These are phyloP conservation scores for Grigorovia humatica DNA, from an alignment of 805 yeast genomes.

Conservation along the genomic window DNA sequence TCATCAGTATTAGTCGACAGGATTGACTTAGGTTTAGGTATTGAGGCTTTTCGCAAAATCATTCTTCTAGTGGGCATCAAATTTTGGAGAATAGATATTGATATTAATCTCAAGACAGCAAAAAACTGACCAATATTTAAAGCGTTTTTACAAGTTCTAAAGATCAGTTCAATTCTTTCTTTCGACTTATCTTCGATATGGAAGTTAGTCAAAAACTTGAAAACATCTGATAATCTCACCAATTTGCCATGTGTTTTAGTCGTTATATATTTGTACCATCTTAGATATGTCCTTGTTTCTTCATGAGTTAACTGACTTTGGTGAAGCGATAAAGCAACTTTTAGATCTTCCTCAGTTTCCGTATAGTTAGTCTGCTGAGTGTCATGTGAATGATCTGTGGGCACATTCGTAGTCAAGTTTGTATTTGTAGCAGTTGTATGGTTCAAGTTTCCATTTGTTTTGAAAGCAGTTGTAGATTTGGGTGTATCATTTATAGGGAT, in stretches of 20 bases:
- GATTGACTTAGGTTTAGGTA: constrained; percentile 75
- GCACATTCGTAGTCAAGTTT: background rate
- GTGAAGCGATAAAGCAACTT: constrained; percentile 54
- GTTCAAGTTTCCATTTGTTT: background rate
- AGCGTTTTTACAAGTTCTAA: constrained; percentile 41
- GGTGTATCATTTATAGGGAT: background rate
- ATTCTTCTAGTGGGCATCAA: constrained; percentile 42
- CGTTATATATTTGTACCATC: constrained; percentile 87
- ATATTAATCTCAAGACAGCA: constrained; percentile 69
- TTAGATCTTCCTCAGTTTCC: constrained; percentile 30
- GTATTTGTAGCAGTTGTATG: background rate
- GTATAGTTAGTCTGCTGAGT: constrained; percentile 4
- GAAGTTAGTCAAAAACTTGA: constrained; percentile 68
- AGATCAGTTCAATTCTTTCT: constrained; percentile 41
- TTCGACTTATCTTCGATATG: constrained; percentile 44
- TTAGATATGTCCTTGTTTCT: constrained; percentile 74
- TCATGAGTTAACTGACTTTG: constrained; percentile 60
- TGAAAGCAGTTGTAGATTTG: background rate
- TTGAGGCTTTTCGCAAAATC: constrained; percentile 46
- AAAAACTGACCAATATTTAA: constrained; percentile 86
- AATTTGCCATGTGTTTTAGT: constrained; percentile 58
- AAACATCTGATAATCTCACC: constrained; percentile 67
- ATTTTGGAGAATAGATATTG: constrained; percentile 52
- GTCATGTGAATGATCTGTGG: background rate
- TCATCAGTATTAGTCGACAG: constrained; percentile 47